Base-by-base conservation (phyloP, 2,329 filamentous ascomycete species). In the Cercospora sojina region DNA sequence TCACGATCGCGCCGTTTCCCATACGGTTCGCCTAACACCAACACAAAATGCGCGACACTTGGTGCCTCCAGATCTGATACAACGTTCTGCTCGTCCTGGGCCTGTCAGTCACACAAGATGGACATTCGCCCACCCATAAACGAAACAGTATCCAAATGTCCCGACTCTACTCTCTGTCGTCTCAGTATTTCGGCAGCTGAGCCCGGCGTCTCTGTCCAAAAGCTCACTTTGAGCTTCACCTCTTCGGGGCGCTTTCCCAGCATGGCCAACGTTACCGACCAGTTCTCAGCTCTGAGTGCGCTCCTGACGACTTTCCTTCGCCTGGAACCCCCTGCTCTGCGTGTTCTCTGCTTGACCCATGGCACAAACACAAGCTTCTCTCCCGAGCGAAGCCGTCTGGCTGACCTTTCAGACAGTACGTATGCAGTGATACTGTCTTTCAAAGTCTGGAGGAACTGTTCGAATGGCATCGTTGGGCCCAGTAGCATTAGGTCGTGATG, bases 161-260 rank as follows among this genome's bases (percentile, higher is more conserved):
- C 47, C 13, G 23, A 53, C 12, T 53, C 43, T 9, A 35, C 16
- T 10, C 47, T 27, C 47, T 62, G 43, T 38, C 51, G 43, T 41
- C 62, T 43, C 9, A 27, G 31, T 18, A 8, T 13, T 6, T 56
- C 51, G 16, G 20, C 29, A 3, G 31, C 20, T 3, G 61, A 63
- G 10, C 51, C 61, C 31, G 61, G 61, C 32, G 35, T 41, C 25
- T 64, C 53, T 10, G 62, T 64, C 62, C 53, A 64, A 20, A 64
- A 47, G 23, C 31, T 64, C 20, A 64, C 62, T 18, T 49, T 64
- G 32, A 64, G 38, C 62, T 64, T 41, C 25, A 31, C 59, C 3
- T 51, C 53, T 47, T 38, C 18, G 16, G 25, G 51, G 18, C 29
- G 20, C 23, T 25, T 49, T 25, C 13, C n/a, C 38, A 58, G 47